phyloP scores from a whole-genome alignment of 768 basidiomycete genomes.

The Pleurotus salmoneostramineus region DNA sequence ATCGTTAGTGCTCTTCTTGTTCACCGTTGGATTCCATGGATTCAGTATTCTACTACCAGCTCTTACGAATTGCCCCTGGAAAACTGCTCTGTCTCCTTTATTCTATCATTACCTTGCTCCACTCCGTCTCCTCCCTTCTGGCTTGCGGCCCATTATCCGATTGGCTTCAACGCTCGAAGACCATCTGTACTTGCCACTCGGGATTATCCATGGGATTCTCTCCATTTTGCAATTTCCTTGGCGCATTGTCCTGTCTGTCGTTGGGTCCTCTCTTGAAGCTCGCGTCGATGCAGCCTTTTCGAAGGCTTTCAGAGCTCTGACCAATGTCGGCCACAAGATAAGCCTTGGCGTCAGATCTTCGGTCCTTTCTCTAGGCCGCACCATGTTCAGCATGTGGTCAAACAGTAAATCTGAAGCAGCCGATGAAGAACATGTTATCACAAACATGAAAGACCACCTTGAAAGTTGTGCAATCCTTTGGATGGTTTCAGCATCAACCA shows the following conservation, averaged over 20 bases:
- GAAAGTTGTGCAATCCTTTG: conserved; percentile 4
- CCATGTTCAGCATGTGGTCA: not conserved
- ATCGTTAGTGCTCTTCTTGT: conserved; percentile 10
- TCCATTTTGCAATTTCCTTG: too few relatives aligned
- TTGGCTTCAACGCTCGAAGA: not conserved
- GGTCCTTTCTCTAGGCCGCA: too few relatives aligned
- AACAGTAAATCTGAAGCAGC: not conserved
- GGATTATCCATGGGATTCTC: too few relatives aligned
- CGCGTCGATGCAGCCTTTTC: too few relatives aligned
- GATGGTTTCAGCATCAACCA: conserved; percentile 8
- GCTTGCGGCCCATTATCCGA: not conserved
- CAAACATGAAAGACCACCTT: not conserved
- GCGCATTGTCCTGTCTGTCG: too few relatives aligned
- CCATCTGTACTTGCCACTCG: too few relatives aligned
- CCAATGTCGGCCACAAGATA: too few relatives aligned
- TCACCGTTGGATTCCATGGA: conserved; percentile 13
- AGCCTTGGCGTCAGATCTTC: too few relatives aligned
- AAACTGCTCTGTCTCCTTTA: conserved; percentile 15
- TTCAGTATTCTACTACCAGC: conserved; percentile 14
- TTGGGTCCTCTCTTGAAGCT: too few relatives aligned
- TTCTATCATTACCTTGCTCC: conserved; percentile 10
- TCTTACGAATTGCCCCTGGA: conserved; percentile 17
- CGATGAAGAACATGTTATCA: not conserved
- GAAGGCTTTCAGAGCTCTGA: too few relatives aligned
- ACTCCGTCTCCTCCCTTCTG: not conserved